Evolutionary conservation across 1,139 yeast genomes (phyloP), one percentile per base, ranked within the genome.

Genomic region (Saccharomyces hybrid): DNA sequence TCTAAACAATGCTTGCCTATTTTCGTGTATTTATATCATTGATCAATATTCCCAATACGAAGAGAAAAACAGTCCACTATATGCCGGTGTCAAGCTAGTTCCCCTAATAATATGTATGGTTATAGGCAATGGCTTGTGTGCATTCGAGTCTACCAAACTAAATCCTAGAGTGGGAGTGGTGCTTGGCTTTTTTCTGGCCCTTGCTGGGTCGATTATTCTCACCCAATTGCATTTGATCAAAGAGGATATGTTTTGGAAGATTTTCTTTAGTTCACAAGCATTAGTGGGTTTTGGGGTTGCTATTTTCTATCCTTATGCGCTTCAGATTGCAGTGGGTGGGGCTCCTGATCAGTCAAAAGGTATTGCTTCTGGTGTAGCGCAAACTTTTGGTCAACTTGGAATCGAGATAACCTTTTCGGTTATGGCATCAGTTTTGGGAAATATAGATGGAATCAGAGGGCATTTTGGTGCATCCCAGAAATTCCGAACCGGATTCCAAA

Each of bases 321-420:
- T 56, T 12, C 52, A 52, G n/a, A 61, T 65, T 7, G 58, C 70
- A n/a, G 57, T 70, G 38, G 60, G 64, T 2, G 56, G 57, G n/a
- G 67, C 73, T 6, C 74, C 75, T 2, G 47, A 57, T 4, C 69
- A 69, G 51, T 57, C 69, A 16, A 73, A 71, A 47, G 73, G 73
- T n/a, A 64, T 62, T 27, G 71, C 72, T 2, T 61, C 67, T 4
- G 44, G 44, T 16, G 44, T 38, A 11, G 44, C 44, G 11, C 44
- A 38, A 16, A 38, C 44, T 0, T 38, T 38, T 2, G 44, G 44
- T 1, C 44, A 38, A 38, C 44, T 38, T 16, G 44, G 44, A 3
- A 38, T 38, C 1, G 44, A 38, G 5, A 38, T 38, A 38, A 38
- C 44, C 4, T 38, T 38, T 38, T 38, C 44, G 6, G 44, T 38